Evolutionary conservation across 345 rosid species (phyloP), one percentile per base, ranked within the genome.

Genomic region (Pseudoturritis turrita): DNA sequence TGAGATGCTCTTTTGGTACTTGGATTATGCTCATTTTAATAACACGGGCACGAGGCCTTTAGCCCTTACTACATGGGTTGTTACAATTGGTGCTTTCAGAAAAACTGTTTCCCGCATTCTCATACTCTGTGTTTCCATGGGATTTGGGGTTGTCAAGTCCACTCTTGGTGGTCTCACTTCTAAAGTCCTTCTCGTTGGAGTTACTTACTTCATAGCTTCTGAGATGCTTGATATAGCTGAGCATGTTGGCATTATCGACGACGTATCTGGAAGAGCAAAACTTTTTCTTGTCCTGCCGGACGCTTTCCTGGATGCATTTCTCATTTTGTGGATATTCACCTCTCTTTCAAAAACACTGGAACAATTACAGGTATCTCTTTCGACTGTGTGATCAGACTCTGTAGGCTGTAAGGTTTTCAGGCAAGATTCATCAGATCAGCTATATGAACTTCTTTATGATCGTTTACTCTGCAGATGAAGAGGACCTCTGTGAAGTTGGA

Each of bases 101-200:
- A 90, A 86, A 70, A 86, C 96, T 3, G 72, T 91, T 50, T 80
- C 96, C 6, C 87, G 96, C 62, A 82, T 95, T 58, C 88, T 95
- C 47, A 80, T 91, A 14, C 96, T 95, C 33, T 83, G 81, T 65
- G 88, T 91, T 71, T 88, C 99, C 26, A 95, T 95, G 98, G 99
- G 99, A 44, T 95, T 87, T 63, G 99, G 99, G 74, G 99, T 95
- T 70, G 96, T 95, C 28, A 80, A 97, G 72, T 93, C 98, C 46
- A 95, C 98, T 56, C 95, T 95, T 49, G 99, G 99, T 62, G 99
- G 96, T 62, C 94, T 95, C 78, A 91, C 98, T 45, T 84, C 96
- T 4, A 95, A 95, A 84, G 97, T 95, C 73, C 85, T 95, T 62
- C 90, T 91, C 65, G 81, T 91, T 78, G 98, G 99, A 35, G 47